Percentiles rank a stretch among this genome's conserved stretches.
Evolutionary conservation across 1,139 yeast genomes (phyloP).

Genomic region (Blastobotrys serpentis): DNA sequence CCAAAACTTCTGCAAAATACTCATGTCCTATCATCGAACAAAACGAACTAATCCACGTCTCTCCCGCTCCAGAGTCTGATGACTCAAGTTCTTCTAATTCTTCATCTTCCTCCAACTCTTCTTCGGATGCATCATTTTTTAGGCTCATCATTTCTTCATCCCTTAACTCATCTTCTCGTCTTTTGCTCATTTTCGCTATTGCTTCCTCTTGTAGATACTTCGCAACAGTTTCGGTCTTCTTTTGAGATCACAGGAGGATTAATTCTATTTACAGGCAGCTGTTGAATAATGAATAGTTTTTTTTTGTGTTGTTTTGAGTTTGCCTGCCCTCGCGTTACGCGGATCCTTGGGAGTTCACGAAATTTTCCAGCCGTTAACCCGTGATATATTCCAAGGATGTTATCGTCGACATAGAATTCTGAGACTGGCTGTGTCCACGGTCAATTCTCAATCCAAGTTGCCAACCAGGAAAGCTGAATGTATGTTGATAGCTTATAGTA

Average conservation of each 20-base stretch:
- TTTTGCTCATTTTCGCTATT: slow-evolving; percentile 6
- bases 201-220: neutral
- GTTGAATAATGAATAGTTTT: neutral
- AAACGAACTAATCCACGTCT: slow-evolving; percentile 85
- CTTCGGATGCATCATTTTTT: slow-evolving; percentile 8
- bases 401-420: too few species aligned
- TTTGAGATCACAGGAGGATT: neutral
- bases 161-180: slow-evolving; percentile 6
- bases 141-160: slow-evolving; percentile 9
- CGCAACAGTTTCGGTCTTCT: neutral
- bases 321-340: neutral
- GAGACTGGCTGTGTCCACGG: too few species aligned
- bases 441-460: too few species aligned
- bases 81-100: slow-evolving; percentile 21
- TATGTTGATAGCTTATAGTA: too few species aligned
- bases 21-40: slow-evolving; percentile 90
- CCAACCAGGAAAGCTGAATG: too few species aligned
- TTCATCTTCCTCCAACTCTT: slow-evolving; percentile 8
- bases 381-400: too few species aligned
- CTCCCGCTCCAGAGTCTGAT: slow-evolving; percentile 25
- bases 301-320: neutral
- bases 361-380: too few species aligned
- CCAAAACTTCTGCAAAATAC: slow-evolving; percentile 87
- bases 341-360: slow-evolving; percentile 7
- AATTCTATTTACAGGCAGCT: neutral